Evolutionary conservation across 352 stramenopile genomes (phyloP), one percentile per base, ranked within the genome.

Genomic region (Phytophthora chlamydospora): DNA sequence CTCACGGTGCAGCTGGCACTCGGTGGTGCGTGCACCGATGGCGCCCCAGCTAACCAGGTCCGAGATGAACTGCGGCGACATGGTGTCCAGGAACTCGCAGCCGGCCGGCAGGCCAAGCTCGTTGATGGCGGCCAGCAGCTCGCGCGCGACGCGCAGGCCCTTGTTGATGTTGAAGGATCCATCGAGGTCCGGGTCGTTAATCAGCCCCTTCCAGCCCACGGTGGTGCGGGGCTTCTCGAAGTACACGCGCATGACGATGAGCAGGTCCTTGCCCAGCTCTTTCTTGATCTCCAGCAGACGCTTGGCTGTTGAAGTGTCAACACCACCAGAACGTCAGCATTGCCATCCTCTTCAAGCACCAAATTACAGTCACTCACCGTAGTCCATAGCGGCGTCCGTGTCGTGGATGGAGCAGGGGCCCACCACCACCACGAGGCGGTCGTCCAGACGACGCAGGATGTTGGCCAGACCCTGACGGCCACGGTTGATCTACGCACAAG

Each of bases 121-220:
- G 62, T 97, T 97, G 64, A 97, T 93, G 14, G 87, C 73, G 34
- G 84, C 80, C 14, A 97, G 74, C 14, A 97, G 71, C 61, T 96
- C 76, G 48, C 89, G 88, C 1, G 86, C 89, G 8, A 95, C 75
- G 24, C 84, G 84, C 9, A 97, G 73, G 2, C 87, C 89, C 73
- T 97, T 95, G 82, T 96, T 97, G 72, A 97, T 97, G 70, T 96
- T 95, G 72, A 96, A 97, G 31, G 86, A 91, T 62, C 85, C 86
- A 43, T 96, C 77, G 36, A 97, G 83, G 62, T 97, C 85, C 45
- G 89, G 89, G 68, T 97, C 87, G 66, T 97, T 97, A 74, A 97
- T 97, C 63, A 97, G 62, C 7, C 89, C 89, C 59, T 97, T 97
- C 89, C 89, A 97, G 42, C 89, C 89, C 2, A 97, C 83, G 7